Base-by-base conservation (phyloP, 225 moss, liverwort and hornwort genomes). In the Bryum argenteum region DNA sequence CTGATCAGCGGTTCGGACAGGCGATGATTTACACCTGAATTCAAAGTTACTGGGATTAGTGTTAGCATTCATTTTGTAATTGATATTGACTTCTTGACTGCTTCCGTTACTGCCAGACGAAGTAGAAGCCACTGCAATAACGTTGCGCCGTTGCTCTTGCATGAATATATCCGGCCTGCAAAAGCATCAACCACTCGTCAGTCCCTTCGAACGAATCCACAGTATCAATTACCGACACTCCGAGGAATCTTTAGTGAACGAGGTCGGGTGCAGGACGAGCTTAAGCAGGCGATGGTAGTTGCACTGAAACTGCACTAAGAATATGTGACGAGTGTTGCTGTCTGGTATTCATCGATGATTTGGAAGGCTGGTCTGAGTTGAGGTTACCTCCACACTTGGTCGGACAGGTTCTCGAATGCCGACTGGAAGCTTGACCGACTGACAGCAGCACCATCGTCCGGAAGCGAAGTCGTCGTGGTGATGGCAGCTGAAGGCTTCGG, bases 341-440 rank as follows among this genome's bases (percentile, higher is more conserved):
- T n/a, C n/a, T n/a, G n/a, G n/a, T n/a, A n/a, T n/a, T n/a, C n/a
- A n/a, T n/a, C n/a, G n/a, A n/a, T 42, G 10, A 42, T 2, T 33
- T 33, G 28, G 5, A 28, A 2, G 33, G 5, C 7, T 33, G 33
- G 33, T 33, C 4, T 33, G 33, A 28, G 28, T 5, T 5, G 5
- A 5, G 28, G 33, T 23, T 70, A 77, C 77, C 77, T 77, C 77
- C 77, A 77, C 57, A 63, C 63, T 20, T 69, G 55, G 17, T 63
- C 70, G n/a, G 56, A 70, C 38, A 63, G 56, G 38, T 63, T 77
- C 53, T 68, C 68, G 23, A 69, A 76, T 45, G 53, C n/a, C 37
- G 63, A 63, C 55, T 54, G 62, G 51, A 76, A 69, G 69, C 40
- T 13, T 50, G 60, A 21, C 63, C 20, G 57, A 48, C 56, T 22